A percentile compares a stretch with the other conserved stretches of the same genome.
These are phyloP conservation scores for Fomitiporia mediterranea DNA, from an alignment of 1,284 basidiomycete species.

Conservation along the genomic window DNA sequence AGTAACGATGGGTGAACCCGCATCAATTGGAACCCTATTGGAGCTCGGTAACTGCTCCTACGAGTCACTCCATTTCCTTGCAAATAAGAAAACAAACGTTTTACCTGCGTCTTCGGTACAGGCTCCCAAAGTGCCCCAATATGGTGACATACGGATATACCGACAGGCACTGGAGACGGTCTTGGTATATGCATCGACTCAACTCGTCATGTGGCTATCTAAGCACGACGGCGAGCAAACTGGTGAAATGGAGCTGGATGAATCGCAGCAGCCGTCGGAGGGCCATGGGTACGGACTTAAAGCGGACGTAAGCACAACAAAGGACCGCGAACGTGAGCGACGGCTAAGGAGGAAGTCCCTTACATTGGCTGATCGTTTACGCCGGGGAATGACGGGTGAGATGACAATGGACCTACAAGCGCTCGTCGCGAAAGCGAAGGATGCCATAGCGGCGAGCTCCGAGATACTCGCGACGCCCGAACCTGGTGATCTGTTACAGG, in stretches of 20 bases:
- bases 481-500: conserved; percentile 49
- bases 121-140: conserved; percentile 31
- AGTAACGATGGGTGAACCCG: conserved; percentile 70
- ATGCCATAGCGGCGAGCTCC: conserved; percentile 44
- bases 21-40: conserved; percentile 73
- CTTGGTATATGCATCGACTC: conserved; percentile 72
- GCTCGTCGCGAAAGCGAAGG: conserved; percentile 60
- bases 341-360: conserved; percentile 38
- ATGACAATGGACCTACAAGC: conserved; percentile 69
- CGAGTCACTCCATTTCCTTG: conserved; percentile 61
- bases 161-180: conserved; percentile 64
- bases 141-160: conserved; percentile 50
- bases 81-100: conserved; percentile 49
- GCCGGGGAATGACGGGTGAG: conserved; percentile 73
- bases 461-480: conserved; percentile 9
- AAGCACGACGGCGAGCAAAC: conserved; percentile 57
- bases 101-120: conserved; percentile 23
- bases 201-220: conserved; percentile 70
- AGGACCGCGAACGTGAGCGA: conserved; percentile 37
- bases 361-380: conserved; percentile 57
- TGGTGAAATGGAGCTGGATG: conserved; percentile 37
- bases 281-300: conserved; percentile 24
- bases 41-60: conserved; percentile 71
- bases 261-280: conserved; percentile 40
- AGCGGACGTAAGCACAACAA: conserved; percentile 28